Percentiles rank a stretch among this genome's conserved stretches.
Evolutionary conservation across 257 asterid genomes (phyloP).

Genomic region (Voacanga thouarsii): DNA sequence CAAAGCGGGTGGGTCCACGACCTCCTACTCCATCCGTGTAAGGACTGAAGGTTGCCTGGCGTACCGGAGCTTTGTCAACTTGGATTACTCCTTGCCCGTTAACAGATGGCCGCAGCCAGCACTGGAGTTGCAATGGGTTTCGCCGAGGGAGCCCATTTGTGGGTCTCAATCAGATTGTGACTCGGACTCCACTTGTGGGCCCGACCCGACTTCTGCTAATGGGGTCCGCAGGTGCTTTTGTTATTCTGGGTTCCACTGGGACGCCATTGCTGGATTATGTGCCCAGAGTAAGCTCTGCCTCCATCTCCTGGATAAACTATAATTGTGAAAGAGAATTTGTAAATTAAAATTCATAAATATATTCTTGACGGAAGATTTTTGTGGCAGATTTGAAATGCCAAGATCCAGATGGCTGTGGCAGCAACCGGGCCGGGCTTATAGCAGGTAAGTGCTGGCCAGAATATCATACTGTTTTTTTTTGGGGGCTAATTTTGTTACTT

Average conservation of each 20-base stretch:
- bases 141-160: conserved; percentile 65
- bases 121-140: conserved; percentile 73
- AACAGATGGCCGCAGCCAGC: conserved; percentile 68
- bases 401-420: conserved; percentile 63
- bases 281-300: conserved; percentile 35
- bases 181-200: conserved; percentile 54
- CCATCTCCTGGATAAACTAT: neutral
- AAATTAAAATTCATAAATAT: no score
- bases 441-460: conserved; percentile 42
- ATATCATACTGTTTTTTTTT: neutral
- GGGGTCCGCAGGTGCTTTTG: conserved; percentile 61
- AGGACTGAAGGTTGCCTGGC: conserved; percentile 65
- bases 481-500: no score
- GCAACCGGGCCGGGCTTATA: conserved; percentile 57
- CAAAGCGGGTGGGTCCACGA: conserved; percentile 75
- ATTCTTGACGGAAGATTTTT: conserved; percentile 1
- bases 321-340: no score
- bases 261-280: conserved; percentile 57
- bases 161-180: conserved; percentile 58
- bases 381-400: conserved; percentile 48
- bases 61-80: conserved; percentile 68
- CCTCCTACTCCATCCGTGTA: conserved; percentile 48
- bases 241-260: conserved; percentile 64
- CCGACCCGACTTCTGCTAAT: conserved; percentile 37
- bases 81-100: conserved; percentile 54